These are phyloP conservation scores for Yamadazyma membranifaciens DNA, from an alignment of 1,139 yeast genomes.

Conservation along the genomic window DNA sequence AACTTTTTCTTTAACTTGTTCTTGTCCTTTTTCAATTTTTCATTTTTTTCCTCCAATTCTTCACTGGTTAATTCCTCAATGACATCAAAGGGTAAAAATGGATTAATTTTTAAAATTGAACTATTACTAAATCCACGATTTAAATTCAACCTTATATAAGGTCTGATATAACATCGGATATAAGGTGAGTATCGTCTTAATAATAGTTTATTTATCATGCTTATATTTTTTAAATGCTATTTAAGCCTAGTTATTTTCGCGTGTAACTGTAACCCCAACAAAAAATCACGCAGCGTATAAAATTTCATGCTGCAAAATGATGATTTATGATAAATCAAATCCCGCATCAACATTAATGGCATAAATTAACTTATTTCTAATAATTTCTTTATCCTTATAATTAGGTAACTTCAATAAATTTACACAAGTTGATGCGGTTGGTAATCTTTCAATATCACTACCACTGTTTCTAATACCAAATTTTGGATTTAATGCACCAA, in stretches of 20 bases:
- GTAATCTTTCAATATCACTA: conserved; percentile 52
- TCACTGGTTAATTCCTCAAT: conserved; percentile 30
- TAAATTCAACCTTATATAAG: no score
- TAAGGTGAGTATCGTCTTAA: neutral
- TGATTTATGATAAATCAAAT: conserved; percentile 63
- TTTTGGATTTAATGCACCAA: conserved; percentile 66
- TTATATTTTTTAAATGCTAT: no score
- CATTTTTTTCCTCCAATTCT: conserved; percentile 28
- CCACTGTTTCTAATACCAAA: conserved; percentile 84
- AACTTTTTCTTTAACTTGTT: conserved; percentile 23
- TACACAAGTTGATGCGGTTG: conserved; percentile 93
- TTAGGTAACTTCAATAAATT: conserved; percentile 84
- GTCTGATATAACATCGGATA: no score
- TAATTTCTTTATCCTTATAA: conserved; percentile 57
- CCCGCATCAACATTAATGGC: conserved; percentile 82
- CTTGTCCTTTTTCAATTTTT: conserved; percentile 25
- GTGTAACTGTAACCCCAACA: no score
- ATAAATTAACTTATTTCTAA: conserved; percentile 66
- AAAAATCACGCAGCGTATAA: no score
- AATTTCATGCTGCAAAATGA: neutral
- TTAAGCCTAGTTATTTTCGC: no score
- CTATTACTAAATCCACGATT: no score
- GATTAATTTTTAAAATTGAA: conserved; percentile 19
- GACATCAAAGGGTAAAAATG: conserved; percentile 32
- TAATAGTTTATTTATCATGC: neutral